Evolutionary conservation across 1,284 basidiomycete species (phyloP), one percentile per base, ranked within the genome.

Genomic region (Puccinia polysora): DNA sequence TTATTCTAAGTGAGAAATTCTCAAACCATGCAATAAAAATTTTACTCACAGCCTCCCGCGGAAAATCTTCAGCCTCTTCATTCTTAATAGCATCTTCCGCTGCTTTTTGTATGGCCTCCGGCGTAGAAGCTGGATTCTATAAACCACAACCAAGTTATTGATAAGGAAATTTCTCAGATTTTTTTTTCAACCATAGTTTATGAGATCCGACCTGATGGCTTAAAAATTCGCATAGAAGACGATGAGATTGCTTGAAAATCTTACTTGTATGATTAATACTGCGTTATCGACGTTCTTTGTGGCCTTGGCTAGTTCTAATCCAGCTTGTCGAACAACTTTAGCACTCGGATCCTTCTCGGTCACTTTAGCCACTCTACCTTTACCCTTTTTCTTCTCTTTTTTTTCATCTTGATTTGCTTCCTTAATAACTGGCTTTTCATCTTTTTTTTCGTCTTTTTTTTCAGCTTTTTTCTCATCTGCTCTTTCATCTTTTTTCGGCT

Each of bases 211-310:
- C n/a, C n/a, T n/a, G n/a, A 25, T 25, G 56, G 36, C 10, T 59
- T 14, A 50, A 50, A 8, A 23, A 40, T 23, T 40, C 15, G 8
- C 4, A 34, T 25, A 40, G 28, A 20, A 58, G 23, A 6, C n/a
- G n/a, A 32, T 59, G n/a, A n/a, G n/a, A n/a, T n/a, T n/a, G n/a
- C n/a, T n/a, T n/a, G n/a, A n/a, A n/a, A n/a, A 15, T 8, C 47
- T 34, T 59, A 59, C 56, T 38, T 59, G 56, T 38, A 59, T 59
- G n/a, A n/a, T 8, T 25, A 23, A 38, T 38, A 59, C 28, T n/a
- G 15, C 43, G 32, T 59, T 59, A 40, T 59, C 56, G 15, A 59
- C 18, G 15, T 25, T 34, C 18, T 20, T 38, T 34, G n/a, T 59
- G 15, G 36, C 56, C 28, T 59, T 34, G 43, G 56, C 36, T 25